phyloP scores from a whole-genome alignment of 768 basidiomycete species.

The Saitozyma sp. region DNA sequence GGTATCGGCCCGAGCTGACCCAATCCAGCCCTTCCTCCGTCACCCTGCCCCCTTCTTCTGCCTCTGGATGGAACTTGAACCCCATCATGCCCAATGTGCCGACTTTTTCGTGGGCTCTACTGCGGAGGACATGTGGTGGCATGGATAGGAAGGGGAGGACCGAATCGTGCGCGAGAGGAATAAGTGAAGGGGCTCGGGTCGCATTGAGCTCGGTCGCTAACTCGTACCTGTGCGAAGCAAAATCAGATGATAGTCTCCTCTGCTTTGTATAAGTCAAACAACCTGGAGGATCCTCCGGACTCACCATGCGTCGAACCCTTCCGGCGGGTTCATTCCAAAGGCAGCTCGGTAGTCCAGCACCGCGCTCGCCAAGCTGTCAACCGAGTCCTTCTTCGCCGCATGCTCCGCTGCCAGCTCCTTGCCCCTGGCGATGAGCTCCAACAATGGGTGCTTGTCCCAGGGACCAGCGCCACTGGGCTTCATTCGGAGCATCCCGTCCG shows the following conservation, averaged over 20 bases:
- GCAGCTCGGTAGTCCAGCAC: constrained; percentile 13
- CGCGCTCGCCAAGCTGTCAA: constrained; percentile 9
- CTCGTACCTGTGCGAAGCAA: constrained; percentile 6
- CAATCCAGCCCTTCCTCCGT: constrained; percentile 1
- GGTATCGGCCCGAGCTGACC: constrained; percentile 8
- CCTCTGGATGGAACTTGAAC: constrained; percentile 4
- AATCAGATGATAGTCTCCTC: background rate
- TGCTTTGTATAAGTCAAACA: too few relatives aligned
- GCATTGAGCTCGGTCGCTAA: constrained; percentile 4
- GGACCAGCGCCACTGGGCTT: too few relatives aligned
- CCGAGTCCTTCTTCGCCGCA: background rate
- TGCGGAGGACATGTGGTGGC: constrained; percentile 4
- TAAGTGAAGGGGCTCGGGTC: constrained; percentile 14
- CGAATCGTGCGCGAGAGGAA: constrained; percentile 15
- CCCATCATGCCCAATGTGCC: constrained; percentile 5
- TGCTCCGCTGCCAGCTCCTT: background rate
- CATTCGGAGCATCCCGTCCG: too few relatives aligned
- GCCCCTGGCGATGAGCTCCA: constrained; percentile 6
- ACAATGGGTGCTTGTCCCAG: constrained; percentile 5
- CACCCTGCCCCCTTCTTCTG: background rate
- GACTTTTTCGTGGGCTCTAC: constrained; percentile 4
- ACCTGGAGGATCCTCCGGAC: background rate
- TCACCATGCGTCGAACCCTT: constrained; percentile 21
- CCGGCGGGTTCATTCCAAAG: constrained; percentile 17
- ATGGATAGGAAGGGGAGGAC: constrained; percentile 17